Percentiles rank a stretch among this genome's conserved stretches.
Conservation (phyloP, 2,329 filamentous ascomycete species). For the Penicillium aurantiogriseum region DNA sequence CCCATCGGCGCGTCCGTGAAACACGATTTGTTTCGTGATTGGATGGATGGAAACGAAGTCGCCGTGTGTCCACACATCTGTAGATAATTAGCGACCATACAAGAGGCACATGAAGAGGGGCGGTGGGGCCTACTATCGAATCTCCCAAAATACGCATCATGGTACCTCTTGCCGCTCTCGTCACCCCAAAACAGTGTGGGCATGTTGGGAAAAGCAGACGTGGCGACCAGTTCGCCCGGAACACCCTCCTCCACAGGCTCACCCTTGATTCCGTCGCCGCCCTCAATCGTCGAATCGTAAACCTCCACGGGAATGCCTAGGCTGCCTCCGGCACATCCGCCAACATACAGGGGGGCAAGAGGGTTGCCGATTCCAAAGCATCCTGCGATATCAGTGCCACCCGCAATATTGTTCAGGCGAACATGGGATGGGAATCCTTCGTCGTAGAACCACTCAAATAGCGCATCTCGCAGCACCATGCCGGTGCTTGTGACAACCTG, state of each 20-base stretch:
- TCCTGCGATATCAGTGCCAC: constrained; percentile 34
- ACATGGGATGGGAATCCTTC: constrained; percentile 64
- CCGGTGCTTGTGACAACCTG: constrained; percentile 68
- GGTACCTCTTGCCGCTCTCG: constrained; percentile 55
- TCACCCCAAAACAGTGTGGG: constrained; percentile 63
- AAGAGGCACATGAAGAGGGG: not conserved
- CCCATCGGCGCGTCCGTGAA: constrained; percentile 57
- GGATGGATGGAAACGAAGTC: constrained; percentile 75
- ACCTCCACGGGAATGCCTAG: constrained; percentile 56
- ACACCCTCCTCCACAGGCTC: constrained; percentile 59
- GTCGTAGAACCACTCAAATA: constrained; percentile 81
- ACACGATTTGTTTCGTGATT: constrained; percentile 54
- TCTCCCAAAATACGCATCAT: constrained; percentile 28
- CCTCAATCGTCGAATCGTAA: constrained; percentile 53
- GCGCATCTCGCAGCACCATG: constrained; percentile 74
- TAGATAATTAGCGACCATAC: not conserved
- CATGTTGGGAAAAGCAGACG: constrained; percentile 71
- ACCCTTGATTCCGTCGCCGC: constrained; percentile 39
- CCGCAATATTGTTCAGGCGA: constrained; percentile 53
- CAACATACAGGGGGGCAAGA: constrained; percentile 62
- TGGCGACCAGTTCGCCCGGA: constrained; percentile 73
- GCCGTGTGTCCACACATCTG: constrained; percentile 74
- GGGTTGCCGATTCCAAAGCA: constrained; percentile 56
- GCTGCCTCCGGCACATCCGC: constrained; percentile 53
- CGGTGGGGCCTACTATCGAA: constrained; percentile 16